Evolutionary conservation across 179 eudicot genomes (phyloP).

Genomic region (Heliamphora pulchella): DNA sequence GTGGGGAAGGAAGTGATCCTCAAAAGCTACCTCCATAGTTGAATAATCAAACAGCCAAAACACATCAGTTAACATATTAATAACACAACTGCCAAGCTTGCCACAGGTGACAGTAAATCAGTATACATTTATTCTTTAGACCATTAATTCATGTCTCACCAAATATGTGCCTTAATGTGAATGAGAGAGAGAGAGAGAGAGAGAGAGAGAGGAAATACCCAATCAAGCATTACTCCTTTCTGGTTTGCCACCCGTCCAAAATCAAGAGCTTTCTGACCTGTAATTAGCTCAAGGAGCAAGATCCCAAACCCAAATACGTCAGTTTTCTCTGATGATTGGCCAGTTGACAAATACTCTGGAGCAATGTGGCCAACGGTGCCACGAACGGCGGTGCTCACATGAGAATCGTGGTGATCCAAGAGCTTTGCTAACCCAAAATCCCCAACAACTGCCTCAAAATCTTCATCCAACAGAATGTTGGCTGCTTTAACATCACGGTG

Average conservation of each 20-base stretch:
- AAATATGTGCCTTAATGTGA: background rate
- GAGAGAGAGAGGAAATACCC: slow-evolving; percentile 40
- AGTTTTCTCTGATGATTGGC: too few relatives aligned
- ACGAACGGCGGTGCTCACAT: slow-evolving; percentile 87
- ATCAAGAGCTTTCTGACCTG: slow-evolving; percentile 79
- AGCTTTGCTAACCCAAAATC: slow-evolving; percentile 91
- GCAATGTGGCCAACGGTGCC: slow-evolving; percentile 84
- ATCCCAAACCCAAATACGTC: slow-evolving; percentile 67
- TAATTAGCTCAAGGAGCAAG: slow-evolving; percentile 74
- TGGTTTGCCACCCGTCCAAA: slow-evolving; percentile 63
- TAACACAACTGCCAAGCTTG: background rate
- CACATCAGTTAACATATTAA: background rate
- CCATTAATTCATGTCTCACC: background rate
- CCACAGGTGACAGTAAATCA: too few relatives aligned
- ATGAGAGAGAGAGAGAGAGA: slow-evolving; percentile 2
- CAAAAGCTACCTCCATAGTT: background rate
- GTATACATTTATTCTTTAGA: background rate
- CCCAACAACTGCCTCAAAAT: slow-evolving; percentile 22
- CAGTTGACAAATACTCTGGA: too few relatives aligned
- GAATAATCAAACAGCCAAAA: background rate
- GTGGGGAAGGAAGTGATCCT: background rate
- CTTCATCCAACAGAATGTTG: slow-evolving; percentile 22
- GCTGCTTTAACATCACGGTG: slow-evolving; percentile 96
- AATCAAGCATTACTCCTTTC: slow-evolving; percentile 83
- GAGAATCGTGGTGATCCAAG: slow-evolving; percentile 73